phyloP scores from a whole-genome alignment of 1,284 basidiomycete genomes.

The Cryptococcus jaspeensis region DNA sequence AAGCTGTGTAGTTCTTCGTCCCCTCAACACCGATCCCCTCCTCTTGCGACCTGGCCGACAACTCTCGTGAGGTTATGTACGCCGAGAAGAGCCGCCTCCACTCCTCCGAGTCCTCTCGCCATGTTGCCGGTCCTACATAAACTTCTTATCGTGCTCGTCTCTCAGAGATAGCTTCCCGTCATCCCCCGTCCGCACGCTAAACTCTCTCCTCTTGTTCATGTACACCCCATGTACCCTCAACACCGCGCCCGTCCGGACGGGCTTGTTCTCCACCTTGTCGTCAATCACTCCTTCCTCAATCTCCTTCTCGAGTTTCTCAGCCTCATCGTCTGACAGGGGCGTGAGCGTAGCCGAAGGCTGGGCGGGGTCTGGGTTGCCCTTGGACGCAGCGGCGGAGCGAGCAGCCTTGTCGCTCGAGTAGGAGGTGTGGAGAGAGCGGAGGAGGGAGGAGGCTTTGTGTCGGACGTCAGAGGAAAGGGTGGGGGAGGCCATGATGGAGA shows the following conservation, averaged over 20 bases:
- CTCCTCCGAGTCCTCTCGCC: no score
- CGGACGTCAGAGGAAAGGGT: slow-evolving; percentile 41
- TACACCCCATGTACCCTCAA: slow-evolving; percentile 41
- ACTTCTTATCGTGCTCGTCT: slow-evolving; percentile 27
- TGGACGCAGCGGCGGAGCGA: background rate
- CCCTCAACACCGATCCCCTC: no score
- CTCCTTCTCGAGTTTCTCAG: slow-evolving; percentile 18
- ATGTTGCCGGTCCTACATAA: background rate
- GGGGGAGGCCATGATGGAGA: slow-evolving; percentile 38
- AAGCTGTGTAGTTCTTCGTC: no score
- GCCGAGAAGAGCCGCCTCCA: no score
- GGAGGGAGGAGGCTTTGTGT: slow-evolving; percentile 27
- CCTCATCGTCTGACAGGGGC: slow-evolving; percentile 19
- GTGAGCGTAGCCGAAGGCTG: slow-evolving; percentile 11
- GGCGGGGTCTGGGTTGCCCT: background rate
- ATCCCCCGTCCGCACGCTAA: slow-evolving; percentile 27
- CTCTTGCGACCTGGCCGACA: no score
- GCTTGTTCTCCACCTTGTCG: slow-evolving; percentile 28
- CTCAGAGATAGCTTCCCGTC: slow-evolving; percentile 32
- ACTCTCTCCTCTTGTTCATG: slow-evolving; percentile 33
- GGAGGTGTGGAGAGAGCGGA: slow-evolving; percentile 28
- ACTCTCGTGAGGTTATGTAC: no score
- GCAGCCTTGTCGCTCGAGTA: slow-evolving; percentile 32
- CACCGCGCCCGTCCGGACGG: slow-evolving; percentile 27
- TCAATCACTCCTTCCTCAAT: slow-evolving; percentile 22